Percentiles rank a stretch among this genome's conserved stretches.
Conservation (phyloP, 371 early-diverging fungal species). For the Umbelopsis sp. region DNA sequence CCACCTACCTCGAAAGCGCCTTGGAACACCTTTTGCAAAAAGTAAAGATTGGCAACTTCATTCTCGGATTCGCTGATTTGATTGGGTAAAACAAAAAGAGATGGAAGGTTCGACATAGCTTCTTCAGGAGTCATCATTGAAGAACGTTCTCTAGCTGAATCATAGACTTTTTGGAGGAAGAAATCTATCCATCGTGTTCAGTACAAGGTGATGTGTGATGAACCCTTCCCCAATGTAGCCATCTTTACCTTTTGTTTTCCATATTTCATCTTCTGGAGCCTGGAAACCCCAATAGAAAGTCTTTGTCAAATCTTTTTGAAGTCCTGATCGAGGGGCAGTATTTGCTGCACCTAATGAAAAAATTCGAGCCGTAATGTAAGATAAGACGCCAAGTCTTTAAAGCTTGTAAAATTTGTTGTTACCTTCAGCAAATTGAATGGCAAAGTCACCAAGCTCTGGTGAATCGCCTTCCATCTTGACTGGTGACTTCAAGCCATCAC, state of each 20-base stretch:
- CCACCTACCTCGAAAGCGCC: constrained; percentile 61
- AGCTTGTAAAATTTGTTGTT: background rate
- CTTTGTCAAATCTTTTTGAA: constrained; percentile 1
- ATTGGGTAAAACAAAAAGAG: constrained; percentile 44
- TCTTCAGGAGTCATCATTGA: constrained; percentile 27
- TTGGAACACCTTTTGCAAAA: constrained; percentile 61
- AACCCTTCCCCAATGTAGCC: no score
- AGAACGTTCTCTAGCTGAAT: constrained; percentile 29
- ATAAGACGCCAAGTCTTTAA: background rate
- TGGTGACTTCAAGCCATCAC: constrained; percentile 48
- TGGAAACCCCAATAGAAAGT: constrained; percentile 53
- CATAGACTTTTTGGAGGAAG: constrained; percentile 26
- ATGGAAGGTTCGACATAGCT: constrained; percentile 30
- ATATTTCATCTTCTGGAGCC: constrained; percentile 44
- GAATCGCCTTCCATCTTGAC: constrained; percentile 61
- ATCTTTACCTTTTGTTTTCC: constrained; percentile 52
- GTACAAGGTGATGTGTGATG: background rate
- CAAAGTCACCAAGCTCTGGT: constrained; percentile 68
- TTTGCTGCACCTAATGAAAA: background rate
- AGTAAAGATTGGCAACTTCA: constrained; percentile 53
- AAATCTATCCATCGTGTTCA: background rate
- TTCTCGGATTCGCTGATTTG: constrained; percentile 36
- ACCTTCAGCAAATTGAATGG: constrained; percentile 62
- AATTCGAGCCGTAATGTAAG: background rate
- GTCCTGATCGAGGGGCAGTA: background rate